phyloP scores from a whole-genome alignment of 768 basidiomycete species.

The Kwoniella europaea region DNA sequence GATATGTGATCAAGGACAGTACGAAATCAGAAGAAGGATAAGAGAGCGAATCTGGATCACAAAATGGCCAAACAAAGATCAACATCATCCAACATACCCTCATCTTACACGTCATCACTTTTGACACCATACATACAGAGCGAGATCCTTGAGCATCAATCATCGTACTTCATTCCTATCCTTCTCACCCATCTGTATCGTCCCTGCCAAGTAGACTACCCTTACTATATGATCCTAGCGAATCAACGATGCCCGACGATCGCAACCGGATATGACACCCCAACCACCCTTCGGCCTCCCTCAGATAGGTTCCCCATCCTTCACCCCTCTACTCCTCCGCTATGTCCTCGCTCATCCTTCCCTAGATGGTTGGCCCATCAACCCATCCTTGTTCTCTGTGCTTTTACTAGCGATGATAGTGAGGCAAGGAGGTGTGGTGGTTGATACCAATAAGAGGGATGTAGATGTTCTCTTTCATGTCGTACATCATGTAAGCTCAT shows the following conservation, averaged over 20 bases:
- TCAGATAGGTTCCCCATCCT: constrained; percentile 11
- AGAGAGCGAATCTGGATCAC: neutral
- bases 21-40: neutral
- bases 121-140: neutral
- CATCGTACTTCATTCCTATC: too few relatives aligned
- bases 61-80: neutral
- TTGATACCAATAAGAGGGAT: constrained; percentile 21
- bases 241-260: neutral
- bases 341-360: constrained; percentile 17
- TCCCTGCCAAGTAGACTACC: too few relatives aligned
- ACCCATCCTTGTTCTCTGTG: constrained; percentile 34
- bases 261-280: neutral
- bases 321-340: constrained; percentile 27
- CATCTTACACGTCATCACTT: constrained; percentile 25
- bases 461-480: neutral
- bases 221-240: neutral
- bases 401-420: constrained; percentile 35
- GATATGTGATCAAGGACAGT: neutral
- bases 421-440: constrained; percentile 34
- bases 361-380: constrained; percentile 33
- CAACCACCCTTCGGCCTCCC: neutral
- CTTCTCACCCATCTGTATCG: too few relatives aligned
- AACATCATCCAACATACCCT: neutral
- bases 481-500: neutral
- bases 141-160: too few relatives aligned